A percentile compares a stretch with the other conserved stretches of the same genome.
Evolutionary conservation across 768 basidiomycete species (phyloP).

Genomic region (Tricholoma sp.): DNA sequence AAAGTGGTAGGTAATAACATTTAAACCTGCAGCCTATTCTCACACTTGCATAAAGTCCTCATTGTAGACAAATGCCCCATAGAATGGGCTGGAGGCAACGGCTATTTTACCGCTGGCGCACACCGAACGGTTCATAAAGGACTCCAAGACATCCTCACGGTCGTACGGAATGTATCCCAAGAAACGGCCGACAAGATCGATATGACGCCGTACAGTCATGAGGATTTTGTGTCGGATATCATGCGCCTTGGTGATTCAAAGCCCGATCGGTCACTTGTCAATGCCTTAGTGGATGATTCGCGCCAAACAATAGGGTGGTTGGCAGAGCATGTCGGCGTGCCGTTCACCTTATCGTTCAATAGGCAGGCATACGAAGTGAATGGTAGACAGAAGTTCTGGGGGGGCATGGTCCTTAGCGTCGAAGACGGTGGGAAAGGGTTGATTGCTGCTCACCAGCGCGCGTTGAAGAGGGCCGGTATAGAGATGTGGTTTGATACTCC

Average conservation of each 20-base stretch:
- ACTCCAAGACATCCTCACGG: conserved; percentile 50
- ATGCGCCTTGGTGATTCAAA: conserved; percentile 51
- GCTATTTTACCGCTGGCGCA: conserved; percentile 69
- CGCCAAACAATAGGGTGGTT: conserved; percentile 58
- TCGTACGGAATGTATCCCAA: conserved; percentile 45
- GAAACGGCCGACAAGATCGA: conserved; percentile 42
- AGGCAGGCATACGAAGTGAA: conserved; percentile 64
- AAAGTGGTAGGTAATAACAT: conserved; percentile 30
- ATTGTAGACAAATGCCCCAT: conserved; percentile 61
- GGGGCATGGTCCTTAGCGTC: conserved; percentile 59
- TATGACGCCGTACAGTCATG: conserved; percentile 51
- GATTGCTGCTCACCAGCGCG: conserved; percentile 48
- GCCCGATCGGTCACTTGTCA: conserved; percentile 45
- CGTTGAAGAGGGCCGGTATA: conserved; percentile 45
- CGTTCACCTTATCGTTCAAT: conserved; percentile 57
- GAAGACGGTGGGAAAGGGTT: conserved; percentile 66
- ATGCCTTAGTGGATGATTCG: conserved; percentile 48
- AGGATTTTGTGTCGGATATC: conserved; percentile 53
- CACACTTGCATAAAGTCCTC: conserved; percentile 34
- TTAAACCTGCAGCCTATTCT: not conserved
- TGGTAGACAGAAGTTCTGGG: conserved; percentile 66
- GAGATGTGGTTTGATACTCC: conserved; percentile 54
- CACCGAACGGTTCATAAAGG: conserved; percentile 61
- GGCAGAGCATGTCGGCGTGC: conserved; percentile 40
- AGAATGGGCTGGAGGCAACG: conserved; percentile 67